Conservation (phyloP, 495 filamentous ascomycete genomes). For the Aspergillus biplanus region DNA sequence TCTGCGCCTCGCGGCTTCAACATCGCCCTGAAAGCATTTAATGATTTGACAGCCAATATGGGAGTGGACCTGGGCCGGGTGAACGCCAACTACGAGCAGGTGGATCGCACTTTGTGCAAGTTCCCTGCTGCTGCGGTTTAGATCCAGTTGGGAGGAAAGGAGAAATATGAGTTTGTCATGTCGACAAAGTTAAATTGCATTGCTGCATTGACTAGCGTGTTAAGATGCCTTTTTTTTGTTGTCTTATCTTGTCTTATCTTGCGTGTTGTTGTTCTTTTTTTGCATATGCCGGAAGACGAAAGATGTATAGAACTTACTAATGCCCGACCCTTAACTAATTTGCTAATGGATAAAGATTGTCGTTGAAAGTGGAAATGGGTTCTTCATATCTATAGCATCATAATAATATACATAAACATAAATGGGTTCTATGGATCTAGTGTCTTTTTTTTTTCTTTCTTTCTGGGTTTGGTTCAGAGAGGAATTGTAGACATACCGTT, state of each 20-base stretch:
- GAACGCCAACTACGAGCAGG: constrained; percentile 50
- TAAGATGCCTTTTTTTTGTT: not conserved
- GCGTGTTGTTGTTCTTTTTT: not conserved
- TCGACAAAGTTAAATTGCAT: no score
- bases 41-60: constrained; percentile 62
- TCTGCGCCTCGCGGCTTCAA: constrained; percentile 63
- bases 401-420: not conserved
- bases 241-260: not conserved
- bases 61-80: constrained; percentile 61
- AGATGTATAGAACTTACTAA: no score
- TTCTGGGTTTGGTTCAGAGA: not conserved
- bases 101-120: constrained; percentile 26
- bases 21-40: constrained; percentile 66
- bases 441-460: not conserved
- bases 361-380: no score
- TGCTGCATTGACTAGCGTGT: no score
- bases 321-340: no score
- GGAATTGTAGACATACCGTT: not conserved
- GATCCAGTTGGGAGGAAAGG: no score
- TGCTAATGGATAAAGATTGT: no score
- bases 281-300: not conserved
- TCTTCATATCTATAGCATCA: not conserved
- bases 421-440: not conserved
- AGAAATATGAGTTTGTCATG: no score
- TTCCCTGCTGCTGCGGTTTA: constrained; percentile 11